These are phyloP conservation scores for Stropharia rugosoannulata DNA, from an alignment of 768 basidiomycete species.

Conservation along the genomic window DNA sequence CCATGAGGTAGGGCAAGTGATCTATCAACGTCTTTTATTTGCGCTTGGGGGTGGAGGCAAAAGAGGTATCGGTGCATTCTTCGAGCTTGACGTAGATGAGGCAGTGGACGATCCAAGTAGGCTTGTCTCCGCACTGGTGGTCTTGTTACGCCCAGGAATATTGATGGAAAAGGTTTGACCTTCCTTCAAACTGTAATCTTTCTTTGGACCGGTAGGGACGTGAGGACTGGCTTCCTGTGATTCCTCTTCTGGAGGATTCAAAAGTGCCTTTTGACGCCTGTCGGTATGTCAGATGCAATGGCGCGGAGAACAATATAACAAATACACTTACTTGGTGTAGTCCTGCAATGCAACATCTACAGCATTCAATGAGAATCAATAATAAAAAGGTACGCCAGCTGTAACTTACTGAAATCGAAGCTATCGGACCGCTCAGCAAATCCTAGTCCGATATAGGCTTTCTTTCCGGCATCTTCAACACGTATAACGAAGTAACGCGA, in stretches of 20 bases:
- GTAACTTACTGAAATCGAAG: constrained; percentile 84
- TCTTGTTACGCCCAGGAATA: constrained; percentile 76
- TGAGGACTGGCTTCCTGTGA: constrained; percentile 57
- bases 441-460: constrained; percentile 93
- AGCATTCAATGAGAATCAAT: neutral
- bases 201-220: constrained; percentile 77
- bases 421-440: constrained; percentile 87
- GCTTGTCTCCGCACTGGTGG: constrained; percentile 28
- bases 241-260: constrained; percentile 48
- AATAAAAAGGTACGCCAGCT: neutral
- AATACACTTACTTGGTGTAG: constrained; percentile 74
- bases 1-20: neutral
- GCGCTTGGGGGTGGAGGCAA: constrained; percentile 81
- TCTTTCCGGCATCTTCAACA: constrained; percentile 83
- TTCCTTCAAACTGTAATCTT: constrained; percentile 92
- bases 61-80: constrained; percentile 56
- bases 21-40: constrained; percentile 42
- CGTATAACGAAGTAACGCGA: constrained; percentile 93
- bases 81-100: constrained; percentile 18
- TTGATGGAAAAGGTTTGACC: constrained; percentile 93
- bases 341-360: constrained; percentile 85
- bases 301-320: neutral
- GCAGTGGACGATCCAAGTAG: constrained; percentile 32
- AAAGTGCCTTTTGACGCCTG: constrained; percentile 64
- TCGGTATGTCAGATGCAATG: constrained; percentile 9